Percentiles rank a stretch among this genome's conserved stretches.
Evolutionary conservation across 2,329 filamentous ascomycete genomes (phyloP).

Genomic region (Aspergillus sp.): DNA sequence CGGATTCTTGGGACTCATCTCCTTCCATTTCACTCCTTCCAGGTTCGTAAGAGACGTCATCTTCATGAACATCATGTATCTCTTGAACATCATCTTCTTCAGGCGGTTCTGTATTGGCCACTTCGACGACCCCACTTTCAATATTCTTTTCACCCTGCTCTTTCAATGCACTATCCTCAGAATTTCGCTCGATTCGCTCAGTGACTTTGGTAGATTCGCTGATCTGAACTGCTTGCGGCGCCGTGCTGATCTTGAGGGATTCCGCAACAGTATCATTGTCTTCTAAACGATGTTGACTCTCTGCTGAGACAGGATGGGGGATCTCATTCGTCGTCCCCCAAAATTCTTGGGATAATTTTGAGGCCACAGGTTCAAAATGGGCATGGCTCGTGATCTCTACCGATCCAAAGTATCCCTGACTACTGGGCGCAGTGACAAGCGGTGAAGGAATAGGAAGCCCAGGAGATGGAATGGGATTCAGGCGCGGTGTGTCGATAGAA

Average conservation of each 20-base stretch:
- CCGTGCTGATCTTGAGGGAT: too few relatives aligned
- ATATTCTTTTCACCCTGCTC: background rate
- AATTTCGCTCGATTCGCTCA: too few relatives aligned
- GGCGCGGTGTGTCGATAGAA: conserved; percentile 36
- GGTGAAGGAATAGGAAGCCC: conserved; percentile 42
- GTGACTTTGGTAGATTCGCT: too few relatives aligned
- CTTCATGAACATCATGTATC: background rate
- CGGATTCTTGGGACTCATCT: background rate
- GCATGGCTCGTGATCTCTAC: conserved; percentile 12
- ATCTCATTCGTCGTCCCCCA: background rate
- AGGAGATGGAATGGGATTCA: conserved; percentile 39
- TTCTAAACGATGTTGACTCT: too few relatives aligned
- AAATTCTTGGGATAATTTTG: conserved; percentile 1
- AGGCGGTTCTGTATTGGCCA: background rate
- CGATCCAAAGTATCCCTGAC: conserved; percentile 32
- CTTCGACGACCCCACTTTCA: background rate
- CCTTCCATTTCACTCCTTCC: conserved; percentile 1
- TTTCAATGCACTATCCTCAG: background rate
- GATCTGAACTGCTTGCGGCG: too few relatives aligned
- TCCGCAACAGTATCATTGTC: too few relatives aligned
- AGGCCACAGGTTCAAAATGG: conserved; percentile 6
- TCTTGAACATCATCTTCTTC: conserved; percentile 1
- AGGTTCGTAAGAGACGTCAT: background rate
- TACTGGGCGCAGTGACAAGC: conserved; percentile 27
- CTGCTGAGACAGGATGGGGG: background rate